A percentile compares a stretch with the other conserved stretches of the same genome.
Evolutionary conservation across 1,139 yeast species (phyloP).

Genomic region (Kodamaea sp.): DNA sequence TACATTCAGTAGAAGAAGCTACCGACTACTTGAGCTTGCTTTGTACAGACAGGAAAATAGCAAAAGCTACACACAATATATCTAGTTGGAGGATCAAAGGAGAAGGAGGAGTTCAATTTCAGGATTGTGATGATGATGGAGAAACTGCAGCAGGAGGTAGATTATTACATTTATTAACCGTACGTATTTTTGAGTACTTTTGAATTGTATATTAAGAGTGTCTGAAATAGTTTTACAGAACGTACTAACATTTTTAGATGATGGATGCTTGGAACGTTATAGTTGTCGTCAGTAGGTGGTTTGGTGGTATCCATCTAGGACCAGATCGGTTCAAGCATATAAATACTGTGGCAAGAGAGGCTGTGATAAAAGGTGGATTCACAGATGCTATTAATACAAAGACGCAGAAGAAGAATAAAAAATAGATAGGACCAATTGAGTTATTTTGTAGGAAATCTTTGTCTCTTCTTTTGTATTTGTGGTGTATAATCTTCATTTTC

Average conservation of each 20-base stretch:
- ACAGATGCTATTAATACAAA: slow-evolving; percentile 17
- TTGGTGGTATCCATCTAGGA: slow-evolving; percentile 87
- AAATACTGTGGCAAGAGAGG: slow-evolving; percentile 84
- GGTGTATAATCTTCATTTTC: slow-evolving; percentile 14
- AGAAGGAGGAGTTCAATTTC: slow-evolving; percentile 51
- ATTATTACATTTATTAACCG: slow-evolving; percentile 70
- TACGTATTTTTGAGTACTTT: slow-evolving; percentile 24
- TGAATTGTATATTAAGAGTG: slow-evolving; percentile 1
- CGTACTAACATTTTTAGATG: slow-evolving; percentile 36
- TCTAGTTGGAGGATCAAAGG: slow-evolving; percentile 76
- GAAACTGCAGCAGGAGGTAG: slow-evolving; percentile 96
- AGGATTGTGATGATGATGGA: slow-evolving; percentile 96
- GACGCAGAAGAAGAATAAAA: slow-evolving; percentile 22
- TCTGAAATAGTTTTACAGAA: neutral
- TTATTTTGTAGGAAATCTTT: slow-evolving; percentile 10
- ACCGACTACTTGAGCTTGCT: slow-evolving; percentile 47
- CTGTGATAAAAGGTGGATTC: slow-evolving; percentile 62
- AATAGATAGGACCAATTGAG: neutral
- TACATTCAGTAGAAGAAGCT: slow-evolving; percentile 64
- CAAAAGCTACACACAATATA: slow-evolving; percentile 75
- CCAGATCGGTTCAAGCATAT: slow-evolving; percentile 94
- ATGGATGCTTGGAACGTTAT: slow-evolving; percentile 85
- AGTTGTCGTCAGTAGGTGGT: slow-evolving; percentile 91
- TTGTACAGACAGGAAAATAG: slow-evolving; percentile 60
- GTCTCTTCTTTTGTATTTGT: slow-evolving; percentile 17